Conservation (phyloP, 768 basidiomycete species). For the Phaffia tasmanica region DNA sequence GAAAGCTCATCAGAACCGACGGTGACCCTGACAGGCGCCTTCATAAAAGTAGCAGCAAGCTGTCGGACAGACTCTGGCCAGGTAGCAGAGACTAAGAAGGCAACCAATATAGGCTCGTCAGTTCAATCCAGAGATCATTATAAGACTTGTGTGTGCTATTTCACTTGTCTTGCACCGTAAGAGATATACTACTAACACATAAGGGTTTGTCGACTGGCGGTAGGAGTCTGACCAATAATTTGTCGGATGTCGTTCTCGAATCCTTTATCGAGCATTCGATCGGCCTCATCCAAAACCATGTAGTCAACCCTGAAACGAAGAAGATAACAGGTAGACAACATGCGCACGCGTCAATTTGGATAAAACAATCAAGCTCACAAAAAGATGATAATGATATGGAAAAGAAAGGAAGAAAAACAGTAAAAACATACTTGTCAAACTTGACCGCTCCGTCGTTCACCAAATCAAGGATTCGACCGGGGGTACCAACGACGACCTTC, state of each 20-base stretch:
- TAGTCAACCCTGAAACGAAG: constrained; percentile 57
- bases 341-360: not conserved
- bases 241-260: constrained; percentile 94
- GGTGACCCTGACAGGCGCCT: constrained; percentile 73
- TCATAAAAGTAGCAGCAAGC: constrained; percentile 77
- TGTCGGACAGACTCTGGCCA: constrained; percentile 92
- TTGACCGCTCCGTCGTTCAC: constrained; percentile 66
- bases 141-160: constrained; percentile 95
- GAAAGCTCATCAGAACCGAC: constrained; percentile 91
- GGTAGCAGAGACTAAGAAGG: constrained; percentile 72
- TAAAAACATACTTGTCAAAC: not conserved
- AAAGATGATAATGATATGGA: not conserved
- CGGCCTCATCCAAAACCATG: constrained; percentile 92
- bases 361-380: not conserved
- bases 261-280: constrained; percentile 94
- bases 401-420: not conserved
- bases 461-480: constrained; percentile 86
- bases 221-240: constrained; percentile 58
- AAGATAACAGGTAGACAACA: not conserved
- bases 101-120: not conserved
- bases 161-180: constrained; percentile 95
- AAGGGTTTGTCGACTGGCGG: constrained; percentile 19
- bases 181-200: constrained; percentile 58
- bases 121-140: constrained; percentile 43
- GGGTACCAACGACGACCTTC: constrained; percentile 83